These are phyloP conservation scores for Sclerotinia sclerotiorum DNA, from an alignment of 2,329 filamentous ascomycete genomes.

Conservation along the genomic window DNA sequence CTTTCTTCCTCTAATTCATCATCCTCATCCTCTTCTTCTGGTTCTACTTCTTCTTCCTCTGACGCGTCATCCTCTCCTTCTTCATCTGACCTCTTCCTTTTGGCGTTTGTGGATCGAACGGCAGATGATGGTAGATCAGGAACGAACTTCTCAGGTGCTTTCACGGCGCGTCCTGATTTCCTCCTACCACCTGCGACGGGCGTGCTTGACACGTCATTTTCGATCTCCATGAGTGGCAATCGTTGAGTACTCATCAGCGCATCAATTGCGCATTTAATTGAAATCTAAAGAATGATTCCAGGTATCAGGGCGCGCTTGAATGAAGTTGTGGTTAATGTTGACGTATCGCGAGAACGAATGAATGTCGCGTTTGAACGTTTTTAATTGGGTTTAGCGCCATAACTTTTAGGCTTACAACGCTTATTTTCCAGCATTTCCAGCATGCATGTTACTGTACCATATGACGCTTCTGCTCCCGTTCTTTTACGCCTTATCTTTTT, in stretches of 20 bases:
- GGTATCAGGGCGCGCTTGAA: background rate
- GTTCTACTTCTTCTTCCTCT: slow-evolving; percentile 51
- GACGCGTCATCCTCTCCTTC: slow-evolving; percentile 50
- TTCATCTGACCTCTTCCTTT: slow-evolving; percentile 55
- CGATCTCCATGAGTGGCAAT: slow-evolving; percentile 52
- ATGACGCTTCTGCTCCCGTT: background rate
- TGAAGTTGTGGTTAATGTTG: slow-evolving; percentile 16
- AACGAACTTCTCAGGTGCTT: slow-evolving; percentile 58
- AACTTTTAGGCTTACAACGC: slow-evolving; percentile 5
- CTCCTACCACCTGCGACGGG: slow-evolving; percentile 55
- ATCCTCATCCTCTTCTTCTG: slow-evolving; percentile 46
- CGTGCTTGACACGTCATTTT: slow-evolving; percentile 56
- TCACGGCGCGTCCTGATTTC: slow-evolving; percentile 67
- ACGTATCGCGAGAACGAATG: slow-evolving; percentile 11
- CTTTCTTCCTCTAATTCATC: slow-evolving; percentile 46
- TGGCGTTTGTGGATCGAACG: slow-evolving; percentile 46
- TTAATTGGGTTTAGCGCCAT: slow-evolving; percentile 22
- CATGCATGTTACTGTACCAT: slow-evolving; percentile 2
- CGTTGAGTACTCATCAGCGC: slow-evolving; percentile 45
- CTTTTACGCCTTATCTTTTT: background rate
- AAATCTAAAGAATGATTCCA: background rate
- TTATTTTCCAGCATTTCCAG: background rate
- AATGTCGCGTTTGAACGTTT: slow-evolving; percentile 22
- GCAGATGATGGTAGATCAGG: slow-evolving; percentile 48
- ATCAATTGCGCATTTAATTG: slow-evolving; percentile 27